A percentile compares a stretch with the other conserved stretches of the same genome.
These are phyloP conservation scores for Lactarius indigo DNA, from an alignment of 768 basidiomycete genomes.

Conservation along the genomic window DNA sequence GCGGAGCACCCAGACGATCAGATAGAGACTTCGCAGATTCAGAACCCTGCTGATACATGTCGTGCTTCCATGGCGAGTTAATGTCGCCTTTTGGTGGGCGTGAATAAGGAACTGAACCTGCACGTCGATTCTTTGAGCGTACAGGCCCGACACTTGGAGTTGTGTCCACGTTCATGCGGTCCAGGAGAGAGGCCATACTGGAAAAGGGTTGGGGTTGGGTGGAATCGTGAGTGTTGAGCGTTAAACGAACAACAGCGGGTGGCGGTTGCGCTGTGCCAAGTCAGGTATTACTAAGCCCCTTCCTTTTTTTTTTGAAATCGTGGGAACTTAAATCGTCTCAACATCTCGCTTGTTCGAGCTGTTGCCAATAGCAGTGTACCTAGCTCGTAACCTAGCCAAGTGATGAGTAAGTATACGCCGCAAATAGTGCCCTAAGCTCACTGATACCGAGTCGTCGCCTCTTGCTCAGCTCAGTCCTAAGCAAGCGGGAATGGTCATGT, in stretches of 20 bases:
- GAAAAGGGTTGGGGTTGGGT: neutral
- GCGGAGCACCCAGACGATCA: conserved; percentile 19
- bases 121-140: conserved; percentile 23
- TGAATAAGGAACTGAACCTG: conserved; percentile 23
- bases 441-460: conserved; percentile 30
- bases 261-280: neutral
- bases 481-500: conserved; percentile 14
- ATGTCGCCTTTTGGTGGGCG: conserved; percentile 25
- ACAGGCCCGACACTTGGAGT: conserved; percentile 19
- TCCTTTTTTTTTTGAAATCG: neutral
- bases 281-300: neutral
- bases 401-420: conserved; percentile 43
- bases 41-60: conserved; percentile 18
- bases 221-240: neutral
- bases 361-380: too few species aligned
- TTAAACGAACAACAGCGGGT: neutral
- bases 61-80: conserved; percentile 25
- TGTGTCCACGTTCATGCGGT: conserved; percentile 26
- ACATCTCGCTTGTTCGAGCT: too few species aligned
- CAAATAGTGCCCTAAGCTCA: conserved; percentile 56
- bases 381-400: neutral
- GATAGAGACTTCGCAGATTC: conserved; percentile 19
- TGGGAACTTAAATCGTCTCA: neutral
- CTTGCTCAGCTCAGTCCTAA: conserved; percentile 30
- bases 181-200: conserved; percentile 26